Percentiles rank a stretch among this genome's conserved stretches.
phyloP scores from a whole-genome alignment of 2,329 filamentous ascomycete species.

The Immersiporthe knoxdaviesiana region DNA sequence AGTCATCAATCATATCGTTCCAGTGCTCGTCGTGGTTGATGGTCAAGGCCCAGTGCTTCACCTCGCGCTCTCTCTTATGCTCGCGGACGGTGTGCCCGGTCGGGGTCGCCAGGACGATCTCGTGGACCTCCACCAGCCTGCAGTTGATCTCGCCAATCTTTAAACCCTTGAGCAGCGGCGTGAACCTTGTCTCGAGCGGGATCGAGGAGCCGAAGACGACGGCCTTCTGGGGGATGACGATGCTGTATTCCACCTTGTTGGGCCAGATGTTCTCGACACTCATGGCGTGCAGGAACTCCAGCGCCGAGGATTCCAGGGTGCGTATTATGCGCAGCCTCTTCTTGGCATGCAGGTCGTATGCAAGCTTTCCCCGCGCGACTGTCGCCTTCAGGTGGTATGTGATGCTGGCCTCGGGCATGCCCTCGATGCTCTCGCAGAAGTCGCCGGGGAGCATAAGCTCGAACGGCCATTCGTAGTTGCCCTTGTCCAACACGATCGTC shows the following conservation, averaged over 20 bases:
- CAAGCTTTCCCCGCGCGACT: conserved; percentile 82
- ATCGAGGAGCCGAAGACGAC: conserved; percentile 91
- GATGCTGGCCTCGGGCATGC: conserved; percentile 81
- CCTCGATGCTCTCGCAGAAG: conserved; percentile 87
- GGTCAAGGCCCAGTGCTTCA: conserved; percentile 61
- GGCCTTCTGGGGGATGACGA: conserved; percentile 90
- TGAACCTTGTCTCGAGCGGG: conserved; percentile 81
- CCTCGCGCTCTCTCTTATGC: conserved; percentile 66
- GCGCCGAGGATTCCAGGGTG: conserved; percentile 73
- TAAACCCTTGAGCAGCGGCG: conserved; percentile 86
- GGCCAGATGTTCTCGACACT: conserved; percentile 97
- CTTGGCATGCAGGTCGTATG: conserved; percentile 80
- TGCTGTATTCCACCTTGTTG: conserved; percentile 95
- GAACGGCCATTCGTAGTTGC: conserved; percentile 86
- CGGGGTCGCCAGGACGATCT: conserved; percentile 58
- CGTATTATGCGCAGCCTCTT: conserved; percentile 79
- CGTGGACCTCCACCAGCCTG: conserved; percentile 78
- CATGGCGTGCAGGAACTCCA: conserved; percentile 86
- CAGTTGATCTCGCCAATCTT: conserved; percentile 81
- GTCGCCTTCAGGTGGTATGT: conserved; percentile 92
- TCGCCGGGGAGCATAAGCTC: conserved; percentile 72
- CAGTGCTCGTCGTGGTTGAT: conserved; percentile 65
- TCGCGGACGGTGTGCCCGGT: conserved; percentile 54
- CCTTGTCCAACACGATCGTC: conserved; percentile 65
- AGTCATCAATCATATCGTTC: conserved; percentile 70